A percentile compares a stretch with the other conserved stretches of the same genome.
Evolutionary conservation across 2,329 filamentous ascomycete genomes (phyloP).

Genomic region (Arthrobotrys entomopaga): DNA sequence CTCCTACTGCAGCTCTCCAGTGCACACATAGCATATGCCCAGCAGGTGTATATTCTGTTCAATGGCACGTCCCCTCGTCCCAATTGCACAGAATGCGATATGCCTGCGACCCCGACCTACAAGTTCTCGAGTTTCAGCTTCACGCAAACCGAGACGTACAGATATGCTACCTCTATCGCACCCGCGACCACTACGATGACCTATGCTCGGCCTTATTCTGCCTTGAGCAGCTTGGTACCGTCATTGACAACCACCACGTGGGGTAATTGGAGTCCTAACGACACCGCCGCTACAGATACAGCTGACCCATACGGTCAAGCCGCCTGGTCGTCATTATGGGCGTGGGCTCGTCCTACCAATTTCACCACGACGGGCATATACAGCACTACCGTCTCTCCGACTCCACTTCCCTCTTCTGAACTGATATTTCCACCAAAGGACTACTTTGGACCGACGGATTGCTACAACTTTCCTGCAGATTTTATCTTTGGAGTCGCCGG

Average conservation of each 20-base stretch:
- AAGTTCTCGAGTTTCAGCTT: constrained; percentile 25
- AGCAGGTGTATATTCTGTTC: constrained; percentile 20
- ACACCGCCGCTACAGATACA: constrained; percentile 28
- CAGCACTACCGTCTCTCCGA: constrained; percentile 32
- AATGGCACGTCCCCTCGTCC: constrained; percentile 24
- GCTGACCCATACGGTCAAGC: constrained; percentile 38
- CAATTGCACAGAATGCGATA: constrained; percentile 10
- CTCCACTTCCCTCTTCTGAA: constrained; percentile 26
- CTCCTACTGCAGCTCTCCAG: not conserved
- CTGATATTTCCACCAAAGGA: constrained; percentile 20
- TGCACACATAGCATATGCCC: constrained; percentile 6
- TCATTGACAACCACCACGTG: constrained; percentile 26
- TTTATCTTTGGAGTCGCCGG: constrained; percentile 34
- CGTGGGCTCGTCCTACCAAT: constrained; percentile 21
- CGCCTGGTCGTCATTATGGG: constrained; percentile 35
- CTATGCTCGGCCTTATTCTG: constrained; percentile 19
- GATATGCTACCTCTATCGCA: constrained; percentile 26
- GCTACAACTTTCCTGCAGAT: constrained; percentile 27
- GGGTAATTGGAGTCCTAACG: constrained; percentile 26
- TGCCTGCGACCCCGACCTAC: constrained; percentile 22
- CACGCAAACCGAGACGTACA: constrained; percentile 28
- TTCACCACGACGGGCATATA: constrained; percentile 32
- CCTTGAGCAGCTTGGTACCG: constrained; percentile 13
- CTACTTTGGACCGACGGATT: constrained; percentile 30
- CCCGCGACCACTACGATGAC: constrained; percentile 12